Evolutionary conservation across 2,329 filamentous ascomycete genomes (phyloP).

Genomic region (Macrophomina tecta): DNA sequence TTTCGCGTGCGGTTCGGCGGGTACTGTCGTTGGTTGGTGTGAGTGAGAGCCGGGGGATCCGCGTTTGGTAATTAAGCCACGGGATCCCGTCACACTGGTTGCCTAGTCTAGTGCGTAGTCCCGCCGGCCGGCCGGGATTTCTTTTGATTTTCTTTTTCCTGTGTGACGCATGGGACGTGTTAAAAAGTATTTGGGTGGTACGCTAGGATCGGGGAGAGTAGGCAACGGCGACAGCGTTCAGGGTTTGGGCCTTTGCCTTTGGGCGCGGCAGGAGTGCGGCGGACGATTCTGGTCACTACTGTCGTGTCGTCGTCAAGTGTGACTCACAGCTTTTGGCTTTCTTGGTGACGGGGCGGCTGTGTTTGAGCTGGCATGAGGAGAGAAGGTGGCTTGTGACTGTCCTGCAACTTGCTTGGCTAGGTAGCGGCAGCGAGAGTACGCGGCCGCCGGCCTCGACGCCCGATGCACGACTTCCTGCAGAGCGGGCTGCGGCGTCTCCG

Average conservation of each 20-base stretch:
- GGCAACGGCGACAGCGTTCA: not conserved
- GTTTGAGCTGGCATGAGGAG: not conserved
- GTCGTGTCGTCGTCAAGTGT: not conserved
- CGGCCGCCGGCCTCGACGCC: not conserved
- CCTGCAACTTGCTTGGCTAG: not conserved
- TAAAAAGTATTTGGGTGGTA: not conserved
- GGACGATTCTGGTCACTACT: not conserved
- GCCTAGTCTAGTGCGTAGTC: not conserved
- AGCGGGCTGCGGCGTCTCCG: not conserved
- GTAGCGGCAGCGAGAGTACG: not conserved
- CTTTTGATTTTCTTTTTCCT: not conserved
- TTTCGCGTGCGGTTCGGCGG: too few species aligned
- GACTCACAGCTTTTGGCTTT: constrained; percentile 17
- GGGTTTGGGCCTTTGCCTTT: not conserved
- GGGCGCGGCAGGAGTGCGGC: not conserved
- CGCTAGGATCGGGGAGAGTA: constrained; percentile 10
- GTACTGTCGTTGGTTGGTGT: not conserved
- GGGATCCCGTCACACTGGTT: not conserved
- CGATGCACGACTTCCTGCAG: not conserved
- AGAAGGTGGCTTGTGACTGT: not conserved
- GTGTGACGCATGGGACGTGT: too few species aligned
- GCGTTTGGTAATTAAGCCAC: not conserved
- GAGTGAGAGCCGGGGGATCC: not conserved
- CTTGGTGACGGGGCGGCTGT: not conserved
- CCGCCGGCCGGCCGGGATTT: not conserved